Base-by-base conservation (phyloP, 2,329 filamentous ascomycete species). In the Hypomyces rosellus region DNA sequence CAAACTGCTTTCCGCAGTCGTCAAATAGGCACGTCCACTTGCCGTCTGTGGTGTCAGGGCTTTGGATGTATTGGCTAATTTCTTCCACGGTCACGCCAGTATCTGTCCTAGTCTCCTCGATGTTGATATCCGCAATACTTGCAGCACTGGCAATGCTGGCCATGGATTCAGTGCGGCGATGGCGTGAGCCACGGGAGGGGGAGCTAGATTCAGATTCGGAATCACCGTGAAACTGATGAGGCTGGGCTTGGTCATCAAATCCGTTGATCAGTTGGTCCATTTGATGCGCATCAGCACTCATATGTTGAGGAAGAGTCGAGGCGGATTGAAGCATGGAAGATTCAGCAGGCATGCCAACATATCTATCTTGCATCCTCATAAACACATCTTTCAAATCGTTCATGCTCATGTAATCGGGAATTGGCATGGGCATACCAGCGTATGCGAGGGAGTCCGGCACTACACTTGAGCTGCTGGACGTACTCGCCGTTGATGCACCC, bases 31-130 rank as follows among this genome's bases (percentile, higher is more conserved):
- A 93, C 6, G 84, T 74, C 85, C 86, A 93, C 68, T 89, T 90
- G 59, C 85, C 84, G 59, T 90, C 86, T n/a, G 68, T 65, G 3
- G 82, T 74, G 59, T 89, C 86, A 0, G 87, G 87, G 1, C 85
- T 86, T 45, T 79, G 76, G 59, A 92, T 92, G 67, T 78, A 89
- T 45, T 80, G 78, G 4, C 84, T 78, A 58, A 92, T 91, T 58
- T 97, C 89, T 59, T 96, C 91, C 40, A 86, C 74, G 1, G 87
- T 91, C 50, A 97, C 85, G 22, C 92, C 92, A 1, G 92, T 96
- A 57, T 90, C 84, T 49, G 78, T 84, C 63, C 81, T 81, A 22
- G 80, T 78, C 61, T 83, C 80, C 55, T 84, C 82, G 36, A 84
- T 80, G 61, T 83, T 82, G 67, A 84, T 80, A 61, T 74, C 76